A percentile compares a stretch with the other conserved stretches of the same genome.
Evolutionary conservation across 2,329 filamentous ascomycete species (phyloP).

Genomic region (Ascochyta koolunga): DNA sequence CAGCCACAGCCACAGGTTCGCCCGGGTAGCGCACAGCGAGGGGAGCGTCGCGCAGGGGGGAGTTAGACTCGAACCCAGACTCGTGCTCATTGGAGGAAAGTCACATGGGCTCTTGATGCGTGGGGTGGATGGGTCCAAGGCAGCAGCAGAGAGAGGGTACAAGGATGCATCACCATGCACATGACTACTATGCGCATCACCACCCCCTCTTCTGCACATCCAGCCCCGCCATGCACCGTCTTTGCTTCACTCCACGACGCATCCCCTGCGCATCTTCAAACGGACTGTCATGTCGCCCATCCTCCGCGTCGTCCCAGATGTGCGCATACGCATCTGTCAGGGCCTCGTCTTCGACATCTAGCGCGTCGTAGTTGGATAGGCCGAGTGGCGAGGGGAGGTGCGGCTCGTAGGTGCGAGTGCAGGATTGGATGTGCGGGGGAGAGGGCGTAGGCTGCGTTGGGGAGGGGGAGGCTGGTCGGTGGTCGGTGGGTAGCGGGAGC

Average conservation of each 20-base stretch:
- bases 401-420: constrained; percentile 38
- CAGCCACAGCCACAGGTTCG: neutral
- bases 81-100: too few relatives aligned
- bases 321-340: constrained; percentile 36
- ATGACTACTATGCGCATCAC: too few relatives aligned
- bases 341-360: constrained; percentile 44
- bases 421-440: constrained; percentile 20
- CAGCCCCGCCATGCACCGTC: neutral
- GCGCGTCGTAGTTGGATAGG: constrained; percentile 52
- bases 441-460: constrained; percentile 42
- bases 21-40: constrained; percentile 7
- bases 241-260: neutral
- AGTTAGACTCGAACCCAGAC: neutral
- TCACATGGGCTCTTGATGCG: too few relatives aligned
- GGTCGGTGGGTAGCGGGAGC: neutral
- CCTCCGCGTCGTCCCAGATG: constrained; percentile 18
- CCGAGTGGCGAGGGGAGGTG: constrained; percentile 48
- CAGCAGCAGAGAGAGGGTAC: too few relatives aligned
- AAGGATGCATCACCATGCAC: too few relatives aligned
- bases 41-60: neutral
- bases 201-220: too few relatives aligned
- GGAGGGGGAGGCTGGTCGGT: constrained; percentile 28
- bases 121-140: too few relatives aligned
- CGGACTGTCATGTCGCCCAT: constrained; percentile 18
- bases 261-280: constrained; percentile 8